phyloP scores from a whole-genome alignment of 208 protist genomes.

The Strigomonas galati region DNA sequence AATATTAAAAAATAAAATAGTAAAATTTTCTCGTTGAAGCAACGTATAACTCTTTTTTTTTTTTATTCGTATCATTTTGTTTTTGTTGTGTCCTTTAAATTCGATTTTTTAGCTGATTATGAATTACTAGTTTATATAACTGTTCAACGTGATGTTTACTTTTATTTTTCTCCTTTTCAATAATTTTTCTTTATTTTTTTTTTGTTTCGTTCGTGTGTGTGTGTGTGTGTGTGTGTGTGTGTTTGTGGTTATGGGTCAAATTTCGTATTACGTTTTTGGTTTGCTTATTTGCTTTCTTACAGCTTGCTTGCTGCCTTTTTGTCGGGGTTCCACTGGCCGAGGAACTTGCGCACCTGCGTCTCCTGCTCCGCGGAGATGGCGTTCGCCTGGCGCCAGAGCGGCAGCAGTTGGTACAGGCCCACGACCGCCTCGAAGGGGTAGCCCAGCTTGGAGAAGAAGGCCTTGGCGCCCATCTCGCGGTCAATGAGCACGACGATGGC shows the following conservation, averaged over 20 bases:
- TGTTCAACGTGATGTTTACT: neutral
- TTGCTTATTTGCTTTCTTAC: no score
- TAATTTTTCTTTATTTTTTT: no score
- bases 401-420: slow-evolving; percentile 72
- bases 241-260: no score
- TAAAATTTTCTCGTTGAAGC: slow-evolving; percentile 1
- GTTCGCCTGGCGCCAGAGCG: slow-evolving; percentile 56
- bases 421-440: slow-evolving; percentile 85
- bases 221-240: no score
- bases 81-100: no score
- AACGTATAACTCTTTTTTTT: no score
- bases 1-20: slow-evolving; percentile 14
- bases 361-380: slow-evolving; percentile 67
- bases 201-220: no score
- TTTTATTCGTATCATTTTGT: no score
- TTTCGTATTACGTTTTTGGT: no score
- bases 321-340: slow-evolving; percentile 50
- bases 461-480: slow-evolving; percentile 94
- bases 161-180: no score
- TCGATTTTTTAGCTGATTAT: no score
- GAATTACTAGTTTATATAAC: no score
- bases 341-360: slow-evolving; percentile 51
- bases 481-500: slow-evolving; percentile 94
- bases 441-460: slow-evolving; percentile 75
- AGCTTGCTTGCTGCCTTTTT: slow-evolving; percentile 74